Evolutionary conservation across 768 basidiomycete species (phyloP), one percentile per base, ranked within the genome.

Genomic region (Solioccasus polychromus): DNA sequence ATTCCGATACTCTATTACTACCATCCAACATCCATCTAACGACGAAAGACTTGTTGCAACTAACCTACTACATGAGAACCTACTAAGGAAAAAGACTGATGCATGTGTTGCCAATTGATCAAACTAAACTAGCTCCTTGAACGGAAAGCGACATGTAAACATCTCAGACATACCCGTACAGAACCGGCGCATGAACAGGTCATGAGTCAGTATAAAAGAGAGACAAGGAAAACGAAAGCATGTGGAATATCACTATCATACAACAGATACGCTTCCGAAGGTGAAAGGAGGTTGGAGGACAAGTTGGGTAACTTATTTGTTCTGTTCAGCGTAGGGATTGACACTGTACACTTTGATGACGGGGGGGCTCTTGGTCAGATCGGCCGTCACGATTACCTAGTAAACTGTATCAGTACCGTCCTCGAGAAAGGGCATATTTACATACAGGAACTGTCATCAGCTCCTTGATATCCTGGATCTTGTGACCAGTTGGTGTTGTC

Each of bases 301-400:
- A 29, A 26, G 25, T 32, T 11, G 50, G 42, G 50, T 45, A 45
- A 44, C 55, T 68, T 55, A 72, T 64, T 73, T 73, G 48, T 39
- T 50, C 31, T 39, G 51, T 38, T 77, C 76, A 32, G 89, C 84
- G 66, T 89, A 94, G 8, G 92, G 92, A 62, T 93, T 93, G 60
- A 92, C 88, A 58, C 91, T 92, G 75, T 93, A 93, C 46, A 98
- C 92, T 68, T 96, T 94, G 76, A 98, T 88, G 59, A 97, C 90
- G 4, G 93, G 93, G 31, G 93, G 93, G 56, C 88, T 92, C 80
- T 95, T 96, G 51, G 91, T 92, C 56, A 95, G 70, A 66, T 97
- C 93, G 25, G 92, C 92, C 32, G 92, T 94, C 55, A 96, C 85
- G 59, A 96, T 94, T 55, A 94, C 92, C 90, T 92, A 55, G 3